Conservation (phyloP, 306 rosid genomes). For the Casuarina glauca region DNA sequence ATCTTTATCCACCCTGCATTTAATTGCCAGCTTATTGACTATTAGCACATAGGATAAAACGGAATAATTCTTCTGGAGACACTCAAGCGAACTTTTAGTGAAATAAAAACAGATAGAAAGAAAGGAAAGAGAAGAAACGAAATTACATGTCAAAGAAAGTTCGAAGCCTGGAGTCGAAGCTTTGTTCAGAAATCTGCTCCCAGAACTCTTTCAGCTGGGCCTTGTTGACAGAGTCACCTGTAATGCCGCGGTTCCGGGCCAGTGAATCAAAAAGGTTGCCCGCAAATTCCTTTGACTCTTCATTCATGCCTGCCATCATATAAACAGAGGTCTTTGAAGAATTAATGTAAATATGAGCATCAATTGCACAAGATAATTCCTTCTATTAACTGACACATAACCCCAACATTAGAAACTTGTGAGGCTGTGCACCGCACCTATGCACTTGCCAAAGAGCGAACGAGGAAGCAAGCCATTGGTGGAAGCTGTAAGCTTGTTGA, state of each 20-base stretch:
- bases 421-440: slow-evolving; percentile 32
- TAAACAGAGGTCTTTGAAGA: slow-evolving; percentile 12
- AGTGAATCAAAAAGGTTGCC: slow-evolving; percentile 61
- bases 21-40: slow-evolving; percentile 17
- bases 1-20: slow-evolving; percentile 72
- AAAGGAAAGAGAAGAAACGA: slow-evolving; percentile 1
- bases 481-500: slow-evolving; percentile 38
- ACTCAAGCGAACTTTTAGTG: neutral
- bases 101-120: neutral
- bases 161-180: slow-evolving; percentile 66
- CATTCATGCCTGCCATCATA: slow-evolving; percentile 55
- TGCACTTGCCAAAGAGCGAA: slow-evolving; percentile 53
- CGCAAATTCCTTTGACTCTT: slow-evolving; percentile 63
- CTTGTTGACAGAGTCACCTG: slow-evolving; percentile 48
- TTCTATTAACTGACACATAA: neutral
- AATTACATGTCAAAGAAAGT: slow-evolving; percentile 73
- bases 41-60: neutral
- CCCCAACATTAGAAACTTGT: neutral
- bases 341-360: neutral
- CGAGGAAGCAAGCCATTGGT: slow-evolving; percentile 51
- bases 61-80: neutral
- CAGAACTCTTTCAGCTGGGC: slow-evolving; percentile 61
- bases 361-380: neutral
- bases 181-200: slow-evolving; percentile 68
- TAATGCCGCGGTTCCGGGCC: slow-evolving; percentile 43